Conservation (phyloP, 2,329 filamentous ascomycete species). For the Cercospora berteroae region DNA sequence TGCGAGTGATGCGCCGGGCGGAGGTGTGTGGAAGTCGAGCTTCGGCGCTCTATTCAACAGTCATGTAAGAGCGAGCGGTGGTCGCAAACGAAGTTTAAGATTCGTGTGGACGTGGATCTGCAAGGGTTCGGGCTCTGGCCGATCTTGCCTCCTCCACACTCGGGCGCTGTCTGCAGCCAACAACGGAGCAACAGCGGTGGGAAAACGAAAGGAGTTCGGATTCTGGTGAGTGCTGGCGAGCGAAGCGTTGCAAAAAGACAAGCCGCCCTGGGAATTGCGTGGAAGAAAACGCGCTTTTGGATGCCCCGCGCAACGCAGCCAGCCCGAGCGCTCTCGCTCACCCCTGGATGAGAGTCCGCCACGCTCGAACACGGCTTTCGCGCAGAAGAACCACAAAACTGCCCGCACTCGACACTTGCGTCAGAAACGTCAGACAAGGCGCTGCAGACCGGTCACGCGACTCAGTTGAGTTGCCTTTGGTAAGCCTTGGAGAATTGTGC, state of each 20-base stretch:
- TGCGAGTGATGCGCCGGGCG: conserved; percentile 50
- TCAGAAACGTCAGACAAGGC: not conserved
- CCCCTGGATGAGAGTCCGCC: not conserved
- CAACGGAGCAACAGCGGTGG: not conserved
- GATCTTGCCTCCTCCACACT: not conserved
- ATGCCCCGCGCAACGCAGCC: not conserved
- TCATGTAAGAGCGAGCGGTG: conserved; percentile 15
- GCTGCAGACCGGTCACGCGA: not conserved
- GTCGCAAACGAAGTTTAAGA: conserved; percentile 1
- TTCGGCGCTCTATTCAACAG: conserved; percentile 24
- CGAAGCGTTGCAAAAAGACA: not conserved
- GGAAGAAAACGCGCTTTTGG: not conserved
- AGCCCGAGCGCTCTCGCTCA: not conserved
- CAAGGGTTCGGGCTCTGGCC: conserved; percentile 1
- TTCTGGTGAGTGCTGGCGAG: not conserved
- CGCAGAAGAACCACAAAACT: not conserved
- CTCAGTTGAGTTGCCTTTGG: not conserved
- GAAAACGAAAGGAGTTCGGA: not conserved
- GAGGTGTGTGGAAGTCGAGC: conserved; percentile 21
- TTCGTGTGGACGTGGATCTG: conserved; percentile 3
- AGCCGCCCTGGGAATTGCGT: not conserved
- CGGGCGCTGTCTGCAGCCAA: not conserved
- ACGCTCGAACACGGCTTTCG: not conserved
- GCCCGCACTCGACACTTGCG: not conserved
- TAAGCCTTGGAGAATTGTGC: not conserved